phyloP scores from a whole-genome alignment of 2,329 filamentous ascomycete genomes.

The Cladophialophora carrionii region DNA sequence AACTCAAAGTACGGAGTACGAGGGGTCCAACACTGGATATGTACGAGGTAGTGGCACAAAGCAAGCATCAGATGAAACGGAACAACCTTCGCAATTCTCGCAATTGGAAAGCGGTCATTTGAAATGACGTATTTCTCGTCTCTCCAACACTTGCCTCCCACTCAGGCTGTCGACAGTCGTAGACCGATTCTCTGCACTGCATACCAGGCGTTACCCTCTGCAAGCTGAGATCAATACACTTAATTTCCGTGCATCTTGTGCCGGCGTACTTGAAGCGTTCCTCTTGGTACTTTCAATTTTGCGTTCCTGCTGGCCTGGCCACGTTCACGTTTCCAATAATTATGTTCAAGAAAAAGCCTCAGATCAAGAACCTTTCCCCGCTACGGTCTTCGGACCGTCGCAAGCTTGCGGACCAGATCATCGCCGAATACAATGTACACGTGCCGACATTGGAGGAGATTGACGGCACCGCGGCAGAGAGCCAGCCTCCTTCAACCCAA shows the following conservation, averaged over 20 bases:
- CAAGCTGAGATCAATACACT: too few relatives aligned
- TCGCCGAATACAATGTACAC: slow-evolving; percentile 61
- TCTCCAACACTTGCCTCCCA: too few relatives aligned
- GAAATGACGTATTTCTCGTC: slow-evolving; percentile 8
- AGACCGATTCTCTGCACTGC: not conserved
- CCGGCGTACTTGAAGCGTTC: not conserved
- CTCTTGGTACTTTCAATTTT: not conserved
- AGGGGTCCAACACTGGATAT: not conserved
- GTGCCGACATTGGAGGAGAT: slow-evolving; percentile 46
- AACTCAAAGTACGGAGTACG: not conserved
- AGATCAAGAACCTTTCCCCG: slow-evolving; percentile 68
- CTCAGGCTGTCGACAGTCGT: not conserved
- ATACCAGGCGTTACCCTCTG: not conserved
- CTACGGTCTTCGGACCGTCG: slow-evolving; percentile 69
- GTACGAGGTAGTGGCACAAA: not conserved
- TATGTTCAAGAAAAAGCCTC: slow-evolving; percentile 69
- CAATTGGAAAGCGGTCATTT: not conserved
- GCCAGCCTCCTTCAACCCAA: slow-evolving; percentile 43
- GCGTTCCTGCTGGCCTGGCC: not conserved
- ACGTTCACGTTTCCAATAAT: not conserved
- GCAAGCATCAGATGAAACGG: not conserved
- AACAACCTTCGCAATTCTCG: not conserved
- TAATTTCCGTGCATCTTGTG: not conserved
- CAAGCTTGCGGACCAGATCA: slow-evolving; percentile 69
- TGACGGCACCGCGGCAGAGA: slow-evolving; percentile 48